These are phyloP conservation scores for Leishmania mexicana DNA, from an alignment of 208 protist genomes.

Conservation along the genomic window DNA sequence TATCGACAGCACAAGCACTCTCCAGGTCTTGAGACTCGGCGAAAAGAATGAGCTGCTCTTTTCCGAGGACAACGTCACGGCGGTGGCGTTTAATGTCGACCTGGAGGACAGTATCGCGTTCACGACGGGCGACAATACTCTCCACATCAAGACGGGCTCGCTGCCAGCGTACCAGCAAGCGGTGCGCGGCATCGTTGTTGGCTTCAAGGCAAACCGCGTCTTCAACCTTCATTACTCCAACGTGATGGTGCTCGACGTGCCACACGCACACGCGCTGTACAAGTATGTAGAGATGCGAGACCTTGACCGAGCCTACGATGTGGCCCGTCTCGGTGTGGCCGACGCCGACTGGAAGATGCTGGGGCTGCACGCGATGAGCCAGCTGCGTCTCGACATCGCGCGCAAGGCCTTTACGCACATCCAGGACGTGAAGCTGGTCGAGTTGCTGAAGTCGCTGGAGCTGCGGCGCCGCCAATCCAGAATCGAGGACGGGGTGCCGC, in stretches of 20 bases:
- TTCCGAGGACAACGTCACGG: constrained; percentile 84
- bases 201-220: constrained; percentile 95
- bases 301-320: constrained; percentile 87
- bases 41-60: constrained; percentile 91
- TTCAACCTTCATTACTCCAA: constrained; percentile 90
- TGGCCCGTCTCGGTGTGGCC: constrained; percentile 95
- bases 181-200: constrained; percentile 94
- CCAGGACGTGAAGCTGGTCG: constrained; percentile 91
- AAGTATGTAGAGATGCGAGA: constrained; percentile 93
- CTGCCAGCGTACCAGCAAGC: constrained; percentile 94
- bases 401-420: constrained; percentile 93
- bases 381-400: constrained; percentile 92
- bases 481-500: background rate
- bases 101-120: constrained; percentile 96
- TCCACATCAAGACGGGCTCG: constrained; percentile 94
- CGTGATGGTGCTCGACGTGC: constrained; percentile 94
- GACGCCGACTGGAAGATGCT: constrained; percentile 95
- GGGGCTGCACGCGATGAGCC: constrained; percentile 90
- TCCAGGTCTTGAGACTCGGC: constrained; percentile 90
- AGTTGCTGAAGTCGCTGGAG: constrained; percentile 92
- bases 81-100: constrained; percentile 95
- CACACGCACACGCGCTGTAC: constrained; percentile 91
- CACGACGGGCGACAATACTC: constrained; percentile 65
- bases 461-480: constrained; percentile 54
- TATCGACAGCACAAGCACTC: constrained; percentile 89